Conservation (phyloP, 1,284 basidiomycete species). For the Rhodotorula mucilaginosa region DNA sequence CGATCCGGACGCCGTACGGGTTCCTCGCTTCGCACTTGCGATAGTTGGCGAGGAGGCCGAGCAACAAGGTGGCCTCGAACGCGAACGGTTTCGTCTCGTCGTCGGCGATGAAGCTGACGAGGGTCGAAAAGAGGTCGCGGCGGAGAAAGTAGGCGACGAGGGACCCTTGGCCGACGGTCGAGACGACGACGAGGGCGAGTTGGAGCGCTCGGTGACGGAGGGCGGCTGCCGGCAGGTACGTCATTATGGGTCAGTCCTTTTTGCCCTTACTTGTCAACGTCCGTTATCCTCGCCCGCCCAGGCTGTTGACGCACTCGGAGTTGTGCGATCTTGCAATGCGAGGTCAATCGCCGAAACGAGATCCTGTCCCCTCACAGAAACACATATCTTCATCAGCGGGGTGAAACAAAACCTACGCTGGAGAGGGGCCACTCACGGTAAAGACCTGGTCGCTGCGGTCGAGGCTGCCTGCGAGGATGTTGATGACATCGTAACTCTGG, state of each 20-base stretch:
- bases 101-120: constrained; percentile 39
- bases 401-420: too few species aligned
- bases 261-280: too few species aligned
- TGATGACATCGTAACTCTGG: constrained; percentile 38
- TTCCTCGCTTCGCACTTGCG: constrained; percentile 44
- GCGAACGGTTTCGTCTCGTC: constrained; percentile 17
- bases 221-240: constrained; percentile 10
- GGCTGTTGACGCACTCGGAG: constrained; percentile 9
- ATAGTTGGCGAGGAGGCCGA: constrained; percentile 45
- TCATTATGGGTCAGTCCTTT: too few species aligned
- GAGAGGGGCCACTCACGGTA: constrained; percentile 6
- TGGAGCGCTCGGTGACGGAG: constrained; percentile 42
- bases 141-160: constrained; percentile 46
- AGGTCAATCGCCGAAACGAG: constrained; percentile 44
- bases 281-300: background rate
- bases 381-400: background rate
- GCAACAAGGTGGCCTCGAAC: constrained; percentile 35
- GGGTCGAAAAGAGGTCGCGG: constrained; percentile 44
- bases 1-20: constrained; percentile 44
- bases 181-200: constrained; percentile 42
- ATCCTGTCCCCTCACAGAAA: constrained; percentile 29
- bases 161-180: constrained; percentile 41
- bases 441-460: constrained; percentile 42
- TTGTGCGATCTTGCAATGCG: constrained; percentile 34
- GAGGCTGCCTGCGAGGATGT: constrained; percentile 42